phyloP scores from a whole-genome alignment of 495 filamentous ascomycete species.

The Astrothelium subdiscretum region DNA sequence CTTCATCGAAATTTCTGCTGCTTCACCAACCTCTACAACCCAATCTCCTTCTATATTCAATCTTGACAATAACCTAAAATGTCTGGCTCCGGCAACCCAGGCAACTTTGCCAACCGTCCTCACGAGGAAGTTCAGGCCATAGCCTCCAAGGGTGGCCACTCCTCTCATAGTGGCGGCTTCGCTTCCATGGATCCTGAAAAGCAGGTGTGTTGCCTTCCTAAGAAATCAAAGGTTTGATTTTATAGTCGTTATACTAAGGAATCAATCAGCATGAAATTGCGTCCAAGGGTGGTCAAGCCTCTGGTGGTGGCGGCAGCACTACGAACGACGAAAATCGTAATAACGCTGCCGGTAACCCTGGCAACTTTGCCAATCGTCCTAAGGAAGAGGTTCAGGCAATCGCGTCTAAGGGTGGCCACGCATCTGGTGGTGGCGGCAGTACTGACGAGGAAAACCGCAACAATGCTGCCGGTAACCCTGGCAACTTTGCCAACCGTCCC shows the following conservation, averaged over 20 bases:
- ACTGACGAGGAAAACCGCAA: background rate
- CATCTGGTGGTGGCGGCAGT: conserved; percentile 29
- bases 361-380: conserved; percentile 29
- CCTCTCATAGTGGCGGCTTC: conserved; percentile 34
- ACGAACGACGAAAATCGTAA: too few relatives aligned
- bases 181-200: conserved; percentile 29
- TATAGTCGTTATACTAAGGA: too few relatives aligned
- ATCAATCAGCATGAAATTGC: background rate
- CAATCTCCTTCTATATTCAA: too few relatives aligned
- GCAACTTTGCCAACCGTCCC: conserved; percentile 29
- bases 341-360: conserved; percentile 17
- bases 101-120: conserved; percentile 29
- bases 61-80: background rate
- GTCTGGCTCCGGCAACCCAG: conserved; percentile 19
- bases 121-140: conserved; percentile 27
- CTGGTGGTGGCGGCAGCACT: conserved; percentile 28
- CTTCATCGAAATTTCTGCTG: too few relatives aligned
- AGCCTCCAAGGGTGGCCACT: conserved; percentile 23
- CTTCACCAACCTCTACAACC: too few relatives aligned
- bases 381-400: conserved; percentile 19
- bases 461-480: conserved; percentile 20
- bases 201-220: background rate
- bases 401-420: conserved; percentile 18
- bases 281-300: conserved; percentile 18
- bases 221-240: too few relatives aligned